phyloP scores from a whole-genome alignment of 2,329 filamentous ascomycete genomes.

The Whalleya microplaca region DNA sequence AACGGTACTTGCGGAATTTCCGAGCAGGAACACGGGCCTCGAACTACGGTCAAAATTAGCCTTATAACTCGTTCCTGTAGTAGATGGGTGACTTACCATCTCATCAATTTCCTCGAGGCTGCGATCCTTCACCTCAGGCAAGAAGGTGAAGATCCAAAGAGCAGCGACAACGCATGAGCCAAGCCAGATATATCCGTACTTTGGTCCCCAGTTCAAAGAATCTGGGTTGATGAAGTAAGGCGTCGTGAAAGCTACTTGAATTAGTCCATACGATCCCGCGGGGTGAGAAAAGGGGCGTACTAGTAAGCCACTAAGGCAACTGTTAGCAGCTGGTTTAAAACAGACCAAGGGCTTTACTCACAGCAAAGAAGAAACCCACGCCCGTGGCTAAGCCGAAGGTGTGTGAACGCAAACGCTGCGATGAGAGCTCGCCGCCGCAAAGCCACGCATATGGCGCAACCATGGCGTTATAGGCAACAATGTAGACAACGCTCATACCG shows the following conservation, averaged over 20 bases:
- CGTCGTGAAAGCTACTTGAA: constrained; percentile 51
- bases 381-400: constrained; percentile 60
- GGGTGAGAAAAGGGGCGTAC: constrained; percentile 7
- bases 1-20: constrained; percentile 42
- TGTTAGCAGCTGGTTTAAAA: constrained; percentile 1
- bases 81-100: constrained; percentile 44
- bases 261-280: not conserved
- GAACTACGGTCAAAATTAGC: constrained; percentile 33
- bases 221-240: constrained; percentile 63
- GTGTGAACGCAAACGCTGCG: constrained; percentile 58
- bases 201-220: constrained; percentile 59
- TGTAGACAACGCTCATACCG: constrained; percentile 56
- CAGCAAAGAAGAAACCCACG: constrained; percentile 56
- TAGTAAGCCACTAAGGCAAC: constrained; percentile 50
- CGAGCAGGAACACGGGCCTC: constrained; percentile 42
- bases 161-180: constrained; percentile 40
- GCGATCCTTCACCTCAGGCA: constrained; percentile 57
- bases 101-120: constrained; percentile 59
- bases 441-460: constrained; percentile 61
- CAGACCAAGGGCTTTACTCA: constrained; percentile 18
- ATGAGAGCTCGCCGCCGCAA: constrained; percentile 59
- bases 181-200: constrained; percentile 61
- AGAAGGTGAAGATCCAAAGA: constrained; percentile 50
- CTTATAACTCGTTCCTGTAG: not conserved
- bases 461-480: constrained; percentile 57